Evolutionary conservation across 306 rosid genomes (phyloP), one percentile per base, ranked within the genome.

Genomic region (Corylus heterophylla): DNA sequence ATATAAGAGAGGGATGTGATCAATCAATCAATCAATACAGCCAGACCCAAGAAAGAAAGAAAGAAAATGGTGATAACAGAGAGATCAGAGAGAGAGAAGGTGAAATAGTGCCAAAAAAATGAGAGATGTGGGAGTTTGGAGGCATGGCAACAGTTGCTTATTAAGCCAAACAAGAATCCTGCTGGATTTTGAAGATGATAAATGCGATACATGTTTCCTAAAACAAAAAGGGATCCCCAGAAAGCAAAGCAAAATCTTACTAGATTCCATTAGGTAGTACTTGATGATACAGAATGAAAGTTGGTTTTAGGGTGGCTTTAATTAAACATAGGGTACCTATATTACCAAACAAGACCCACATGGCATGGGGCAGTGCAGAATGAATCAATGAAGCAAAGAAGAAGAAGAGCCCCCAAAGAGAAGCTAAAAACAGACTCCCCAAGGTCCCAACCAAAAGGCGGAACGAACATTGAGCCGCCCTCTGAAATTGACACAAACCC

Each of bases 221-320:
- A 42, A 54, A 14, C 29, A 7, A 54, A 69, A 6, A 8, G 63
- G 83, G 76, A 4, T 37, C 61, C 73, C 78, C 68, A 55, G 10
- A 74, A 78, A 74, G 77, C 79, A 55, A 77, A 81, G 50, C 68
- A 54, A 47, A 66, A 73, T 85, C 81, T 71, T 27, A 31, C 69
- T 78, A 71, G 80, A 58, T 76, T 80, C 80, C 56, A 14, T 37
- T 67, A 17, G 22, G 17, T n/a, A 42, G 17, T 11, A 29, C 2
- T 55, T 45, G 52, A 29, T 50, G 14, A 50, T 49, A 3, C 48
- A 64, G 25, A 72, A 51, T n/a, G 27, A 48, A 16, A 78, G 8
- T 6, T 54, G 14, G 4, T 13, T 12, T 0, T 4, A 20, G 11
- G 2, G 63, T 16, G 66, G 49, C 67, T 5, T 58, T 31, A 13